Percentiles rank a stretch among this genome's conserved stretches.
These are phyloP conservation scores for Parietaria judaica DNA, from an alignment of 306 rosid species.

Conservation along the genomic window DNA sequence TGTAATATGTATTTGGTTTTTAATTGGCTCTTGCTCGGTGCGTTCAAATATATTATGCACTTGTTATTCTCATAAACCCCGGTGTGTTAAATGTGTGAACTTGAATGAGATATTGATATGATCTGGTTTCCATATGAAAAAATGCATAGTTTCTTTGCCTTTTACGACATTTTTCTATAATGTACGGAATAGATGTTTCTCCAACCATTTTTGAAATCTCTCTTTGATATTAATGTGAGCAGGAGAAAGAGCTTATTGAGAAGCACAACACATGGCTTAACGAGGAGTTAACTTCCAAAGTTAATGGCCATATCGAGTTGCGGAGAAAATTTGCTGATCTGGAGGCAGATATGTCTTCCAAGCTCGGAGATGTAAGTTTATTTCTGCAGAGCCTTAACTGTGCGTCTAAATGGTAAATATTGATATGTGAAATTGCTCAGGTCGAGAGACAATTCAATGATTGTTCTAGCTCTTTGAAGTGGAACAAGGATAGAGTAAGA, in stretches of 20 bases:
- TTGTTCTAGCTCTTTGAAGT: conserved; percentile 61
- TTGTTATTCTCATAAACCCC: no score
- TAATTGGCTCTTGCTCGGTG: no score
- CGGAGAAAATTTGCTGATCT: conserved; percentile 55
- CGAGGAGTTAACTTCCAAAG: conserved; percentile 70
- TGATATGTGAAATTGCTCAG: conserved; percentile 28
- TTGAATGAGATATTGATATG: no score
- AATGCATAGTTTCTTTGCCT: no score
- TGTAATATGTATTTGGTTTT: no score
- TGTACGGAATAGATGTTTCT: background rate
- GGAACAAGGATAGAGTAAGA: conserved; percentile 79
- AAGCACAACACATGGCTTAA: conserved; percentile 80
- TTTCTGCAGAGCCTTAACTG: conserved; percentile 8
- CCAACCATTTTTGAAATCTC: background rate
- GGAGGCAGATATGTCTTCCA: conserved; percentile 67
- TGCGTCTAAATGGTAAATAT: background rate
- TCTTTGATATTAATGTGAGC: conserved; percentile 16
- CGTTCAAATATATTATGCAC: no score
- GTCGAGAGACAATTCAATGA: conserved; percentile 61
- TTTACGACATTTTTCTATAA: no score
- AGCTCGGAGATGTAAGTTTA: conserved; percentile 57
- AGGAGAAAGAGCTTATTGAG: conserved; percentile 92
- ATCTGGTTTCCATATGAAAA: no score
- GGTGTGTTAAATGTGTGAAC: no score
- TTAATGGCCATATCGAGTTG: conserved; percentile 47